phyloP scores from a whole-genome alignment of 2,329 filamentous ascomycete genomes.

The Microascus cirrosus region DNA sequence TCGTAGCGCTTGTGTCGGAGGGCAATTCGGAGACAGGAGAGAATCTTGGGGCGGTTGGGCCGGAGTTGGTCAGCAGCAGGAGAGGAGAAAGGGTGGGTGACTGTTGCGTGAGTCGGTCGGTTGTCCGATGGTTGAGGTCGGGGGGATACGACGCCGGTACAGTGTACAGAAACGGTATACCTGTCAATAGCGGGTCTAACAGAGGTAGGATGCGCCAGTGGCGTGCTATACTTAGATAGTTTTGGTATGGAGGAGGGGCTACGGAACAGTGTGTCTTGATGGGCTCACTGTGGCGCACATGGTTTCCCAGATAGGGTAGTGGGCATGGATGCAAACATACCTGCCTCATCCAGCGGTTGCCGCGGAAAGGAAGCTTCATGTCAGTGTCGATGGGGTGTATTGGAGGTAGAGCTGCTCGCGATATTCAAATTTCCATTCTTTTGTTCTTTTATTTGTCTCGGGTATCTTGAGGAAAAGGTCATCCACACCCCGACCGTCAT shows the following conservation, averaged over 20 bases:
- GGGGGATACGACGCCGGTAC: background rate
- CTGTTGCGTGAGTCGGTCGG: background rate
- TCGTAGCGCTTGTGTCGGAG: background rate
- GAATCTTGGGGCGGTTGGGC: no score
- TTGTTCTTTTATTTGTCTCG: background rate
- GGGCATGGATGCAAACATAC: no score
- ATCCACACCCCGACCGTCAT: background rate
- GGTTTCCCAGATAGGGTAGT: background rate
- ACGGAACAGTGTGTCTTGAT: background rate
- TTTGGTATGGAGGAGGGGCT: background rate
- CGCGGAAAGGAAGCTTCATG: no score
- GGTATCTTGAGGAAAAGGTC: slow-evolving; percentile 2
- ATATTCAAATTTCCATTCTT: background rate
- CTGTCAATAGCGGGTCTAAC: background rate
- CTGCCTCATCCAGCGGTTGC: no score
- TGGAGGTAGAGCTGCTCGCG: background rate
- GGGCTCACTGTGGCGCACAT: background rate
- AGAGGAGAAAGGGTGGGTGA: background rate
- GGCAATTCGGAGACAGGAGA: background rate
- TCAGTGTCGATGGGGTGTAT: no score
- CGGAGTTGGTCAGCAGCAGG: background rate
- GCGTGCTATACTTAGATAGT: background rate
- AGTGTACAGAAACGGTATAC: background rate
- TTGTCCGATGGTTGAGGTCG: background rate
- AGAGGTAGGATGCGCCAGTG: background rate